Conservation (phyloP, 768 basidiomycete species). For the Phlegmacium glaucopus region DNA sequence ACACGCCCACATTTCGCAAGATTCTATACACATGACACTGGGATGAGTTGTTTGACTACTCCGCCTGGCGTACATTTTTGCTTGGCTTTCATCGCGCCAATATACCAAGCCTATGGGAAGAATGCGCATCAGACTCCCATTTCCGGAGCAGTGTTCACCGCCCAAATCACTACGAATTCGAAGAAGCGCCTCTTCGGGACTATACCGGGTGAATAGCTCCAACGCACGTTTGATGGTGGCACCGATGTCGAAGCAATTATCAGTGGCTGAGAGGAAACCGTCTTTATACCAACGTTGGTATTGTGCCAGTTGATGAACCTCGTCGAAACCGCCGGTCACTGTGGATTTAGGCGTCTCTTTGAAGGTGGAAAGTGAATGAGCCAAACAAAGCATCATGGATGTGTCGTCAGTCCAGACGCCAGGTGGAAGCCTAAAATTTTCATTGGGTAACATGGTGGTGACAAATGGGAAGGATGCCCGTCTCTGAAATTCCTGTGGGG, state of each 20-base stretch:
- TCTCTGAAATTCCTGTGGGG: slow-evolving; percentile 36
- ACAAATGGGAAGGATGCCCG: slow-evolving; percentile 37
- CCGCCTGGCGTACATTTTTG: slow-evolving; percentile 29
- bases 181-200: slow-evolving; percentile 21
- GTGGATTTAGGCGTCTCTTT: slow-evolving; percentile 9
- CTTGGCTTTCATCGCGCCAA: slow-evolving; percentile 31
- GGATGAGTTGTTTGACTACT: slow-evolving; percentile 44
- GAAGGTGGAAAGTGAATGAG: slow-evolving; percentile 34
- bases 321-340: slow-evolving; percentile 27
- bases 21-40: slow-evolving; percentile 36
- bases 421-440: slow-evolving; percentile 30
- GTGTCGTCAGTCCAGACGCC: slow-evolving; percentile 51
- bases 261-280: slow-evolving; percentile 32
- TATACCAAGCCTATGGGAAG: slow-evolving; percentile 41
- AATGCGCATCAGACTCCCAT: slow-evolving; percentile 46
- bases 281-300: slow-evolving; percentile 30
- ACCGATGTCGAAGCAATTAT: slow-evolving; percentile 38
- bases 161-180: slow-evolving; percentile 26
- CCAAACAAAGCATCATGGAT: slow-evolving; percentile 44
- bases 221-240: slow-evolving; percentile 32
- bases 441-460: slow-evolving; percentile 34
- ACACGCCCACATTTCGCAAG: slow-evolving; percentile 38
- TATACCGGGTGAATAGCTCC: slow-evolving; percentile 19
- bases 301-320: slow-evolving; percentile 31
- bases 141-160: slow-evolving; percentile 28